These are phyloP conservation scores for Plasmodium ovale DNA, from an alignment of 169 alveolate genomes.

Conservation along the genomic window DNA sequence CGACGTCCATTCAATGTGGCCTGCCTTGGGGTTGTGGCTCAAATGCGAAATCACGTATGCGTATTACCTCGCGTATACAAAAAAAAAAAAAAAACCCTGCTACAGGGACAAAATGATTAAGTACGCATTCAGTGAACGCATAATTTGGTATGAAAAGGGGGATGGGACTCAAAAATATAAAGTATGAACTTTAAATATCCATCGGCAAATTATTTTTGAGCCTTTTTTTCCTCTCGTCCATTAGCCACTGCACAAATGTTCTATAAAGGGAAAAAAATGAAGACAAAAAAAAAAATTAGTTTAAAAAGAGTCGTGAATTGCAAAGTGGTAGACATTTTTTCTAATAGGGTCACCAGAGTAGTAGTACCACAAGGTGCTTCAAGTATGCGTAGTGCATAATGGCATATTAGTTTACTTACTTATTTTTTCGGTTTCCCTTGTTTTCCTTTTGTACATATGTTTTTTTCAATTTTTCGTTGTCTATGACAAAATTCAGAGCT, in stretches of 20 bases:
- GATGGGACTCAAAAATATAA: no score
- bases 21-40: no score
- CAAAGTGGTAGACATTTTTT: background rate
- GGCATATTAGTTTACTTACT: constrained; percentile 2
- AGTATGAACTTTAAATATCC: constrained; percentile 31
- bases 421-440: constrained; percentile 29
- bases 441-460: constrained; percentile 57
- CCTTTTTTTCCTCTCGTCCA: constrained; percentile 73
- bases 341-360: no score
- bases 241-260: constrained; percentile 73
- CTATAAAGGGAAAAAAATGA: constrained; percentile 47
- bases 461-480: constrained; percentile 57
- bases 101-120: no score
- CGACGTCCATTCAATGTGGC: no score
- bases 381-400: background rate
- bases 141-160: no score
- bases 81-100: no score
- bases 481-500: constrained; percentile 70
- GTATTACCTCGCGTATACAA: no score
- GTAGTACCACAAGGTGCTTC: no score
- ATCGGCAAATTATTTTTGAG: constrained; percentile 72
- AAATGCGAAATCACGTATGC: no score
- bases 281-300: constrained; percentile 1
- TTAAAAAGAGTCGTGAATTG: background rate
- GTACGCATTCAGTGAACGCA: no score